Evolutionary conservation across 2,329 filamentous ascomycete genomes (phyloP).

Genomic region (Chaetomiaceae sp.): DNA sequence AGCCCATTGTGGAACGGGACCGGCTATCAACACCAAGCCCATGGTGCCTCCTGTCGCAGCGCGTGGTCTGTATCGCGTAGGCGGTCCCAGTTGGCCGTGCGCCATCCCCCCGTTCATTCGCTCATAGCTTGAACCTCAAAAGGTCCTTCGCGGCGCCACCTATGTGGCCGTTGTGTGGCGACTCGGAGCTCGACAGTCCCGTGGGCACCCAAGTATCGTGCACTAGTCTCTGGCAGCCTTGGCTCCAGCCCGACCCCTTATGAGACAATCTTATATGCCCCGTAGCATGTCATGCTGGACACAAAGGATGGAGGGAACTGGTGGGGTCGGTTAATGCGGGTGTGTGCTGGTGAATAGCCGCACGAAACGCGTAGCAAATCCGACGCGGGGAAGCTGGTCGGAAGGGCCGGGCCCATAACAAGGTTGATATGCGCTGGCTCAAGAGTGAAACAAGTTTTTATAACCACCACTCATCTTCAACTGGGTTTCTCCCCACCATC

Average conservation of each 20-base stretch:
- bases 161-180: not conserved
- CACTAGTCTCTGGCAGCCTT: not conserved
- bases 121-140: no score
- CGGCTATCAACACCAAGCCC: no score
- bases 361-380: not conserved
- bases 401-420: conserved; percentile 3
- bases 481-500: not conserved
- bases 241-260: not conserved
- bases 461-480: no score
- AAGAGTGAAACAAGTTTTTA: not conserved
- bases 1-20: no score
- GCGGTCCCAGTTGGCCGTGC: not conserved
- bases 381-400: conserved; percentile 6
- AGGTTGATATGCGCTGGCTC: conserved; percentile 4
- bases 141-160: not conserved
- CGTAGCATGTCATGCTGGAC: conserved; percentile 3
- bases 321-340: conserved; percentile 17
- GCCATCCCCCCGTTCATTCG: not conserved
- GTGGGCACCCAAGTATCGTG: not conserved
- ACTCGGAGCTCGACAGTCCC: not conserved
- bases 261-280: not conserved
- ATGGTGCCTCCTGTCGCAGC: no score
- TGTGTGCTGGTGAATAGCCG: conserved; percentile 8
- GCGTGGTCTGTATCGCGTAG: not conserved
- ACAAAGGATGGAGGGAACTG: conserved; percentile 20